phyloP scores from a whole-genome alignment of 2,329 filamentous ascomycete species.

The Trichoderma sp. region DNA sequence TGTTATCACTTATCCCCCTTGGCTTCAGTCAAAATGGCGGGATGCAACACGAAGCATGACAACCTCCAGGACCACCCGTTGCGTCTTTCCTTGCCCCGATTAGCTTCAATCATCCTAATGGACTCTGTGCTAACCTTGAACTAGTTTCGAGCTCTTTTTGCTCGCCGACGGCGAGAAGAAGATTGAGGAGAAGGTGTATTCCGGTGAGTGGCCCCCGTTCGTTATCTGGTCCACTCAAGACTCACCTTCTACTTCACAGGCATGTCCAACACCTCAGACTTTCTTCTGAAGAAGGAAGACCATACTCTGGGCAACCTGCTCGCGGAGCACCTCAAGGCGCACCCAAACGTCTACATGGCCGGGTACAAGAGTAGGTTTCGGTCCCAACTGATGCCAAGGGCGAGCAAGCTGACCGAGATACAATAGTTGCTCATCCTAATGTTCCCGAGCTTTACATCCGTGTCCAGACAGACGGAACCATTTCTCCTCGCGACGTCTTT shows the following conservation, averaged over 20 bases:
- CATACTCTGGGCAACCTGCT: conserved; percentile 93
- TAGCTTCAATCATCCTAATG: neutral
- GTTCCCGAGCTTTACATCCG: conserved; percentile 69
- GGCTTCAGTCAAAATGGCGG: conserved; percentile 37
- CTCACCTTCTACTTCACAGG: conserved; percentile 47
- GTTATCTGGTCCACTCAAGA: neutral
- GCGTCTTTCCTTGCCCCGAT: conserved; percentile 32
- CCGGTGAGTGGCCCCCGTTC: conserved; percentile 62
- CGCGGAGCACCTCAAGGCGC: conserved; percentile 79
- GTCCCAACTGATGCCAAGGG: conserved; percentile 37
- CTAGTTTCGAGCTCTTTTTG: conserved; percentile 90
- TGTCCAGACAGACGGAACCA: conserved; percentile 85
- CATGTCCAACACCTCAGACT: conserved; percentile 92
- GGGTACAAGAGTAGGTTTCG: conserved; percentile 78
- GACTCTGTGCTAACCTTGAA: conserved; percentile 32
- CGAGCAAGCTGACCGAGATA: conserved; percentile 29
- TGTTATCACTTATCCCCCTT: neutral
- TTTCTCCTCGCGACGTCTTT: conserved; percentile 88
- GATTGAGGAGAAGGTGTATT: conserved; percentile 84
- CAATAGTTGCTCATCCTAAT: conserved; percentile 58
- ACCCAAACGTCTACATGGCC: conserved; percentile 82
- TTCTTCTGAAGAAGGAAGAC: conserved; percentile 94
- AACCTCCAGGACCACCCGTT: conserved; percentile 45
- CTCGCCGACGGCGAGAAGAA: conserved; percentile 90
- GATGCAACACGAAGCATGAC: conserved; percentile 45